phyloP scores from a whole-genome alignment of 177 flowering plant species.

The Vitis hybrid region DNA sequence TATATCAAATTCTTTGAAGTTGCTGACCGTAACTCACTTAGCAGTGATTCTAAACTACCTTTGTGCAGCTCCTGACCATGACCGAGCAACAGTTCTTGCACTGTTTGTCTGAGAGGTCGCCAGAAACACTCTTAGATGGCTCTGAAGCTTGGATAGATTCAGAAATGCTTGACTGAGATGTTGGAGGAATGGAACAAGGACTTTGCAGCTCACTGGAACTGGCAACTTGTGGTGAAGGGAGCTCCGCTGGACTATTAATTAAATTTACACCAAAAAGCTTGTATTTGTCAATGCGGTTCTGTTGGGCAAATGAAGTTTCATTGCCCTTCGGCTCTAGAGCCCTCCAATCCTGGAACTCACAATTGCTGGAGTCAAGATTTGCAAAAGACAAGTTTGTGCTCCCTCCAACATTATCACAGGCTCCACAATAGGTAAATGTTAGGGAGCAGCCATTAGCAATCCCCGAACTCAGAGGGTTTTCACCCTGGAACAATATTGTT shows the following conservation, averaged over 20 bases:
- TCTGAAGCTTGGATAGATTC: slow-evolving; percentile 26
- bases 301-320: slow-evolving; percentile 15
- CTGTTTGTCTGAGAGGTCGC: slow-evolving; percentile 7
- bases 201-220: slow-evolving; percentile 15
- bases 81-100: slow-evolving; percentile 15
- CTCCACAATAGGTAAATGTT: slow-evolving; percentile 1
- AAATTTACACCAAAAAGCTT: slow-evolving; percentile 47
- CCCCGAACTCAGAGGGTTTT: slow-evolving; percentile 9
- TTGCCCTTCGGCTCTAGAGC: slow-evolving; percentile 7
- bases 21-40: no score
- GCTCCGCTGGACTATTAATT: slow-evolving; percentile 22
- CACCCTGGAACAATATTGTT: slow-evolving; percentile 6
- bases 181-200: slow-evolving; percentile 15
- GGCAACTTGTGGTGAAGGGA: slow-evolving; percentile 32
- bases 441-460: slow-evolving; percentile 9
- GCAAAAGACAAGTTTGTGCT: slow-evolving; percentile 14
- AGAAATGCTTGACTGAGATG: slow-evolving; percentile 24
- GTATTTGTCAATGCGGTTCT: slow-evolving; percentile 11
- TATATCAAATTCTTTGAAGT: no score
- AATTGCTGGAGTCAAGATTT: slow-evolving; percentile 5
- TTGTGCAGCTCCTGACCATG: slow-evolving; percentile 29
- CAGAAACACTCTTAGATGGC: slow-evolving; percentile 21
- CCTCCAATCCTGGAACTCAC: slow-evolving; percentile 14
- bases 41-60: slow-evolving; percentile 24
- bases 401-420: slow-evolving; percentile 7